Base-by-base conservation (phyloP, 257 asterid genomes). In the Fraxinus americana region DNA sequence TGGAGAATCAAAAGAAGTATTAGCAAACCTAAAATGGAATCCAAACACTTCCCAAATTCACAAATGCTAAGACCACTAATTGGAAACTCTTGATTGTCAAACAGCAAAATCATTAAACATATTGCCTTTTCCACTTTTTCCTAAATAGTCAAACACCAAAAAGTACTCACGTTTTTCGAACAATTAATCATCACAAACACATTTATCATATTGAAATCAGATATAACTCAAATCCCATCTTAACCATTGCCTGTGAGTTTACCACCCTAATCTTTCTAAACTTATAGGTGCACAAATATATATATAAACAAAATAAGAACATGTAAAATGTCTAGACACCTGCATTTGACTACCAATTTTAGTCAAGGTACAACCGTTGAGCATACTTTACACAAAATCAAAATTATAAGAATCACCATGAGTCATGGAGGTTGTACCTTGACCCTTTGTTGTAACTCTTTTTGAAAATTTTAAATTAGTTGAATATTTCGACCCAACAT, bases 101-200 rank as follows among this genome's bases (percentile, higher is more conserved):
- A 61, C 17, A 23, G 35, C 34, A 23, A 61, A 61, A 61, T 61
- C 17, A 17, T 29, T 67, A 8, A 36, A 67, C 10, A 34, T 77
- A 67, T 25, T n/a, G 45, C 82, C 34, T 67, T 76, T n/a, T 14
- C 14, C 23, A 16, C 61, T 5, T 72, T 29, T 25, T 39, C 34
- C 30, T 8, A 67, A 35, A 21, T 19, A 54, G 67, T 5, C 69
- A 50, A 69, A 29, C 70, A 7, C 21, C 74, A 36, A 35, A 35
- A 21, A 21, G 25, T 27, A 29, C 63, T 57, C 41, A 16, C 30
- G 29, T 23, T 10, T 17, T 65, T 27, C 19, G 7, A 70, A 66
- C 63, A 30, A 54, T 5, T 71, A 25, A 41, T 41, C 61, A 70
- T 77, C 45, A 63, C 35, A 19, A 76, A 61, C 27, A 11, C 61